phyloP scores from a whole-genome alignment of 306 rosid genomes.

The Prunus campanulata region DNA sequence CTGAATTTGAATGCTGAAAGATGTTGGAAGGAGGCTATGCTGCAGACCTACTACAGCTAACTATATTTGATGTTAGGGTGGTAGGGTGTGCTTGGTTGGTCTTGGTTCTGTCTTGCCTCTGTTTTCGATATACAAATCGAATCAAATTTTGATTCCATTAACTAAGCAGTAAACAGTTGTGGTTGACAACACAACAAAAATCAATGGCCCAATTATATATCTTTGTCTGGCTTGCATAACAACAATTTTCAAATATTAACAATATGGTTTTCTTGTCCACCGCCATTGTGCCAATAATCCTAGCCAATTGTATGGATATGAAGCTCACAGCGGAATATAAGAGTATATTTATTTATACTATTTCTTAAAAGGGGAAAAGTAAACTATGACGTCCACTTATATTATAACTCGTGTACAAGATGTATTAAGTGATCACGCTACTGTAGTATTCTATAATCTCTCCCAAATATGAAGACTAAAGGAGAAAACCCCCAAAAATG shows the following conservation, averaged over 20 bases:
- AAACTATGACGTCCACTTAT: too few relatives aligned
- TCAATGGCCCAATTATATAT: constrained; percentile 10
- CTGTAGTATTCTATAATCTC: too few relatives aligned
- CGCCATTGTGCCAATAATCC: constrained; percentile 21
- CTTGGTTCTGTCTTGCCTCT: constrained; percentile 31
- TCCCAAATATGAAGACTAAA: not conserved
- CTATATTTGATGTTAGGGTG: constrained; percentile 30
- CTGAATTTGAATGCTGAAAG: not conserved
- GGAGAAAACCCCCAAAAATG: not conserved
- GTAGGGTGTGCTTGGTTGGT: constrained; percentile 17
- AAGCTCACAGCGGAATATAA: not conserved
- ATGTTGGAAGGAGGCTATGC: constrained; percentile 29
- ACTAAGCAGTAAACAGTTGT: not conserved
- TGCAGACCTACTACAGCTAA: constrained; percentile 17
- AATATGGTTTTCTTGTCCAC: constrained; percentile 19
- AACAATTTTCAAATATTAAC: constrained; percentile 7
- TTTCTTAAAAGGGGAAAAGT: too few relatives aligned
- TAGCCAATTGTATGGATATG: not conserved
- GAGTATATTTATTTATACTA: too few relatives aligned
- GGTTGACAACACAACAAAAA: constrained; percentile 29
- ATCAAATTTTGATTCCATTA: not conserved
- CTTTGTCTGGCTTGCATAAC: constrained; percentile 24
- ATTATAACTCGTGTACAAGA: too few relatives aligned
- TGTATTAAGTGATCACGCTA: too few relatives aligned
- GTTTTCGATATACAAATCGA: not conserved